Conservation (phyloP, 371 early-diverging fungal genomes). For the Haplosporangium sp. region DNA sequence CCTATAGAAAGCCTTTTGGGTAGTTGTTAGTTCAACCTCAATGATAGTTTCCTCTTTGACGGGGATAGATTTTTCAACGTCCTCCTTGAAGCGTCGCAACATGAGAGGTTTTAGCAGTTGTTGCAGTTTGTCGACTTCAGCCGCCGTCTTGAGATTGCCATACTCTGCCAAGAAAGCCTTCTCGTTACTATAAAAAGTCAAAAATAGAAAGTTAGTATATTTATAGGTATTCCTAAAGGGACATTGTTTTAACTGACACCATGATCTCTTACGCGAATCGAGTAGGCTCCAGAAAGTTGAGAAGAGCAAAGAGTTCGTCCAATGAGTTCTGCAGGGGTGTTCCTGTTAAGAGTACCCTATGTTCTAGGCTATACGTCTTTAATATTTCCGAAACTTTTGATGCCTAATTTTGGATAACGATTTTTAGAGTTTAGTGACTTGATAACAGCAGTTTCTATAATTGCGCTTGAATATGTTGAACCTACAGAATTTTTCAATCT, state of each 20-base stretch:
- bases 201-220: no score
- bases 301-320: slow-evolving; percentile 91
- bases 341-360: slow-evolving; percentile 83
- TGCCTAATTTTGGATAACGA: slow-evolving; percentile 26
- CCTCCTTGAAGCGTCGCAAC: slow-evolving; percentile 85
- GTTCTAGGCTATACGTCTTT: slow-evolving; percentile 75
- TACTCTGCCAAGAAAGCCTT: slow-evolving; percentile 81
- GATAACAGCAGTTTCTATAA: background rate
- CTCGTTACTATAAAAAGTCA: slow-evolving; percentile 60
- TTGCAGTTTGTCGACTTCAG: slow-evolving; percentile 84
- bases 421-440: background rate
- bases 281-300: slow-evolving; percentile 93
- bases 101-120: slow-evolving; percentile 78
- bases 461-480: background rate
- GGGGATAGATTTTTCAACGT: slow-evolving; percentile 89
- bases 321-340: slow-evolving; percentile 97
- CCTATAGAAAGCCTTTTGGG: slow-evolving; percentile 90
- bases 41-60: slow-evolving; percentile 93
- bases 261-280: slow-evolving; percentile 65
- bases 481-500: slow-evolving; percentile 88
- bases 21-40: slow-evolving; percentile 85
- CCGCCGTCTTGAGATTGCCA: slow-evolving; percentile 78
- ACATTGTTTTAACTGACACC: background rate
- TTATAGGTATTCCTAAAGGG: background rate
- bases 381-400: slow-evolving; percentile 79